Evolutionary conservation across 805 yeast species (phyloP).

Genomic region (Zygosaccharomyces rouxii): DNA sequence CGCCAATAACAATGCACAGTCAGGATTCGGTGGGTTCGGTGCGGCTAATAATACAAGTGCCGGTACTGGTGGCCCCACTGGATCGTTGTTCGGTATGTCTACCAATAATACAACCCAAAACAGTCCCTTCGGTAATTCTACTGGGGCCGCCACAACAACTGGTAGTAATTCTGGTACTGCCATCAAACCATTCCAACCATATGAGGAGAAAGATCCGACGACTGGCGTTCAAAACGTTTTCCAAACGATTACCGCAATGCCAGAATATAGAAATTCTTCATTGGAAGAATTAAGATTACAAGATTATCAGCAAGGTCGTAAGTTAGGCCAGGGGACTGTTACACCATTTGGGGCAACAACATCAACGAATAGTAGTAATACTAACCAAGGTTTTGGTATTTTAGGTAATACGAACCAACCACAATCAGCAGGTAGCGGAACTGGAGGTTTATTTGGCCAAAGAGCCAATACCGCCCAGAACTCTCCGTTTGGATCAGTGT

Average conservation of each 20-base stretch:
- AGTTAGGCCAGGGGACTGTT: constrained; percentile 32
- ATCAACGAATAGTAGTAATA: constrained; percentile 19
- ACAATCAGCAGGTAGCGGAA: constrained; percentile 15
- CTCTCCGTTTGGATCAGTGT: constrained; percentile 26
- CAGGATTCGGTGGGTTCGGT: constrained; percentile 36
- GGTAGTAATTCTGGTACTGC: constrained; percentile 51
- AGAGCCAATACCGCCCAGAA: constrained; percentile 21
- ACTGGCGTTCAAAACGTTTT: constrained; percentile 54
- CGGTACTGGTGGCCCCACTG: constrained; percentile 13
- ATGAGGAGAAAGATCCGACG: constrained; percentile 63
- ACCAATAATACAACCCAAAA: constrained; percentile 19
- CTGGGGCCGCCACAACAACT: constrained; percentile 27
- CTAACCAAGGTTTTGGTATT: constrained; percentile 17
- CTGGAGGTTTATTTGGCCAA: constrained; percentile 28
- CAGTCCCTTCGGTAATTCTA: constrained; percentile 26
- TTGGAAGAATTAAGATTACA: constrained; percentile 84
- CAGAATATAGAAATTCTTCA: constrained; percentile 76
- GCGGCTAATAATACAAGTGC: constrained; percentile 19
- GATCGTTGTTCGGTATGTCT: constrained; percentile 33
- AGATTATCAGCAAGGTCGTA: constrained; percentile 70
- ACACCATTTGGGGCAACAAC: constrained; percentile 34
- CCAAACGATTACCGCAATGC: constrained; percentile 83
- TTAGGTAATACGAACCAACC: constrained; percentile 21
- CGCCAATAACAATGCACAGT: constrained; percentile 27
- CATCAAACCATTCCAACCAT: constrained; percentile 62